Evolutionary conservation across 768 basidiomycete genomes (phyloP), one percentile per base, ranked within the genome.

Genomic region (Lactifluus hygrophoroides): DNA sequence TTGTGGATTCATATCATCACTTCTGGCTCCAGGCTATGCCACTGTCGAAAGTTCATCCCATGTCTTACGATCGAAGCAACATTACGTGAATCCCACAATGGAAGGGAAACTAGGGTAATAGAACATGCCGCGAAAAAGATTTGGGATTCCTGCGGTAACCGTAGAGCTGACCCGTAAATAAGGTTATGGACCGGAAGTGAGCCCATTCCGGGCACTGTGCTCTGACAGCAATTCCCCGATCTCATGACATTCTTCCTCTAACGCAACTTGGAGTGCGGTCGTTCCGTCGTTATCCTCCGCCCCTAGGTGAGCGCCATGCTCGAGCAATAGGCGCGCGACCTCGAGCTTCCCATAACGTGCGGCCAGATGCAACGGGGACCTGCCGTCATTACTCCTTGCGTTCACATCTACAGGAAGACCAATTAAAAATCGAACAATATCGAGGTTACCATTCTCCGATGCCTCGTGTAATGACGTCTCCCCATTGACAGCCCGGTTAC

Each of bases 401-500:
- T 35, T 35, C 34, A 35, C 34, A 13, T 35, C 34, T 6, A 35
- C 34, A 35, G 7, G 3, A 35, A 35, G 13, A 10, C 13, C 10
- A 35, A 38, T 14, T 17, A 38, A 38, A 17, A 38, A 38, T 8
- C 14, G 37, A 38, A 38, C 17, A 14, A 38, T 16, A 38, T 38
- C 37, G 37, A n/a, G 3, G 14, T n/a, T 3, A 38, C 37, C 37
- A n/a, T 0, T 5, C 5, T 3, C 3, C 25, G 27, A 16, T 8
- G 45, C 14, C 8, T 1, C 6, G 14, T 46, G 45, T 28, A 27
- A 30, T 30, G 27, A 14, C 16, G 27, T 17, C 45, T 17, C n/a
- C 3, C 23, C 44, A 6, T 28, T 7, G 25, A 5, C 30, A 25
- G 5, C 86, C 37, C 3, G 37, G 9, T 6, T 17, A 38, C n/a